A percentile compares a stretch with the other conserved stretches of the same genome.
Evolutionary conservation across 2,329 filamentous ascomycete genomes (phyloP).

Genomic region (Aureobasidium sp.): DNA sequence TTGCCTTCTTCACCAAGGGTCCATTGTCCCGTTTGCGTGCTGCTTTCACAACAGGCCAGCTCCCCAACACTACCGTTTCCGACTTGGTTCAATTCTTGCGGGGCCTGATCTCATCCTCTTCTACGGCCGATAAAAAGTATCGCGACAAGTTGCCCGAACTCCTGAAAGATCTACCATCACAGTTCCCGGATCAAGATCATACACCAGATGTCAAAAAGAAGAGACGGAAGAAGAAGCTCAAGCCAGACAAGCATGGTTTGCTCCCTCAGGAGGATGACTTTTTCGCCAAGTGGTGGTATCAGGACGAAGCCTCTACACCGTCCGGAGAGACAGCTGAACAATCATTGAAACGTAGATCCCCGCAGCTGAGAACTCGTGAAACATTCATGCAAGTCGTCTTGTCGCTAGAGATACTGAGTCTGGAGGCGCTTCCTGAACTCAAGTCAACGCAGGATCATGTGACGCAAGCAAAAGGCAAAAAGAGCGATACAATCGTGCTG

Average conservation of each 20-base stretch:
- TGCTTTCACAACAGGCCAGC: conserved; percentile 50
- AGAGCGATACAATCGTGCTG: conserved; percentile 57
- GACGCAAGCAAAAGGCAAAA: conserved; percentile 41
- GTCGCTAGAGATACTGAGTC: conserved; percentile 66
- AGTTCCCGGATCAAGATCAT: conserved; percentile 10
- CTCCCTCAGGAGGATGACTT: conserved; percentile 60
- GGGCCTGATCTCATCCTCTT: conserved; percentile 26
- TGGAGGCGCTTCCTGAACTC: conserved; percentile 45
- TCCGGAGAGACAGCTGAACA: conserved; percentile 37
- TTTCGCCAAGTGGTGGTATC: conserved; percentile 64
- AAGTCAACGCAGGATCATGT: background rate
- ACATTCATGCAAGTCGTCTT: conserved; percentile 75
- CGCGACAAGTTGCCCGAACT: conserved; percentile 61
- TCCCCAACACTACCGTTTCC: background rate
- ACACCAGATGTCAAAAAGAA: conserved; percentile 34
- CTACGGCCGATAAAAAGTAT: conserved; percentile 72
- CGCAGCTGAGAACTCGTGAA: conserved; percentile 63
- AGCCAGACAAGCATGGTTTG: conserved; percentile 59
- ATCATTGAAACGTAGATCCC: conserved; percentile 50
- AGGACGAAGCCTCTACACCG: conserved; percentile 42
- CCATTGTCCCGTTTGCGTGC: conserved; percentile 68
- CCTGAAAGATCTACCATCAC: conserved; percentile 50
- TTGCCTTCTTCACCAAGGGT: conserved; percentile 80
- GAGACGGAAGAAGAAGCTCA: conserved; percentile 54
- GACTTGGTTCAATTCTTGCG: conserved; percentile 63